Conservation (phyloP, 805 yeast species). For the Ogataea corticis region DNA sequence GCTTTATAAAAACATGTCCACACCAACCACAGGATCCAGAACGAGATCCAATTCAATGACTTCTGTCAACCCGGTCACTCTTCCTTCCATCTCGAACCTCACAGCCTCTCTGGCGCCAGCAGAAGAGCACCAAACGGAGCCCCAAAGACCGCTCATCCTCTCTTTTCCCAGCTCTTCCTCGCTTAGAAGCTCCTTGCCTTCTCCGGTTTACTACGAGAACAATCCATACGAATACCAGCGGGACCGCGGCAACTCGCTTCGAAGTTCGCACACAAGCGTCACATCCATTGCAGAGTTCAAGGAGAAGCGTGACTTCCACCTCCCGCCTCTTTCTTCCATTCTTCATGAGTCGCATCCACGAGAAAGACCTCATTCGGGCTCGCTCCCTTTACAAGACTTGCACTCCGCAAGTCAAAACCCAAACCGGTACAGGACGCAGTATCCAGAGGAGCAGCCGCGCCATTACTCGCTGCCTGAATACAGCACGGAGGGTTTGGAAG, state of each 20-base stretch:
- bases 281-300: constrained; percentile 3
- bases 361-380: constrained; percentile 1
- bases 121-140: neutral
- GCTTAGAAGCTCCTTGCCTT: neutral
- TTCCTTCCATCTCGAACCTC: constrained; percentile 23
- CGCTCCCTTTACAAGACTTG: constrained; percentile 2
- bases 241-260: neutral
- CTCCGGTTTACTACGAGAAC: neutral
- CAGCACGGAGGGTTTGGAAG: neutral
- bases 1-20: constrained; percentile 12
- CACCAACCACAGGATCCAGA: neutral
- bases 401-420: neutral
- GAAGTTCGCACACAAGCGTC: constrained; percentile 6
- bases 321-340: constrained; percentile 24
- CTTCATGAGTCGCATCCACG: constrained; percentile 7
- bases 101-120: constrained; percentile 15
- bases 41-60: neutral
- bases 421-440: neutral
- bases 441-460: constrained; percentile 8
- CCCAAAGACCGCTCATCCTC: neutral
- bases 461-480: constrained; percentile 6
- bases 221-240: neutral
- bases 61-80: constrained; percentile 7
- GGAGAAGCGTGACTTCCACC: constrained; percentile 15
- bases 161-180: neutral